These are phyloP conservation scores for Balakata baccata DNA, from an alignment of 345 rosid species.

Conservation along the genomic window DNA sequence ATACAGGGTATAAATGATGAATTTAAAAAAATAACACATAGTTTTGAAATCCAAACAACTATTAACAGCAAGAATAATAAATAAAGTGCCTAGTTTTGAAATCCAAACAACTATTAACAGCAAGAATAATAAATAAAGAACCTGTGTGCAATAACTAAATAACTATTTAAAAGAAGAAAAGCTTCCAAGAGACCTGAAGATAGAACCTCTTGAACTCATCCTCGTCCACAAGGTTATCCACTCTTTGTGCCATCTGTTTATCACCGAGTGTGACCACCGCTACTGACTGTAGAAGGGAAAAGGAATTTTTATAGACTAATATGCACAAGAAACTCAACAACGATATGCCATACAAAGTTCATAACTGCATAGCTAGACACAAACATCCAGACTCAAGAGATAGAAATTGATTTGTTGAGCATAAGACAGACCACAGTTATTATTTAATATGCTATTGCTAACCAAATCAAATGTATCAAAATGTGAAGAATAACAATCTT, in stretches of 20 bases:
- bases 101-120: background rate
- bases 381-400: background rate
- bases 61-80: background rate
- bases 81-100: background rate
- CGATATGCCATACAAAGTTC: background rate
- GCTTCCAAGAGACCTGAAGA: slow-evolving; percentile 71
- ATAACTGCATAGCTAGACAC: background rate
- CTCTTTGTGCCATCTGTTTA: slow-evolving; percentile 91
- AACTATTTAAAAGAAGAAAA: slow-evolving; percentile 21
- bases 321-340: slow-evolving; percentile 15
- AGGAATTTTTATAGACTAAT: background rate
- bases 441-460: background rate
- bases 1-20: background rate
- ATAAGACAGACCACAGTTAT: background rate
- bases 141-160: slow-evolving; percentile 17
- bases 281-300: slow-evolving; percentile 55
- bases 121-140: background rate
- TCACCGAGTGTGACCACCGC: slow-evolving; percentile 98
- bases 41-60: background rate
- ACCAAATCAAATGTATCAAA: background rate
- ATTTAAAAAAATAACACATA: background rate
- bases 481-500: background rate
- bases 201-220: slow-evolving; percentile 95
- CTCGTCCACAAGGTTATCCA: slow-evolving; percentile 75
- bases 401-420: background rate